A percentile compares a stretch with the other conserved stretches of the same genome.
Conservation (phyloP, 345 rosid genomes). For the Eucalyptus globulus region DNA sequence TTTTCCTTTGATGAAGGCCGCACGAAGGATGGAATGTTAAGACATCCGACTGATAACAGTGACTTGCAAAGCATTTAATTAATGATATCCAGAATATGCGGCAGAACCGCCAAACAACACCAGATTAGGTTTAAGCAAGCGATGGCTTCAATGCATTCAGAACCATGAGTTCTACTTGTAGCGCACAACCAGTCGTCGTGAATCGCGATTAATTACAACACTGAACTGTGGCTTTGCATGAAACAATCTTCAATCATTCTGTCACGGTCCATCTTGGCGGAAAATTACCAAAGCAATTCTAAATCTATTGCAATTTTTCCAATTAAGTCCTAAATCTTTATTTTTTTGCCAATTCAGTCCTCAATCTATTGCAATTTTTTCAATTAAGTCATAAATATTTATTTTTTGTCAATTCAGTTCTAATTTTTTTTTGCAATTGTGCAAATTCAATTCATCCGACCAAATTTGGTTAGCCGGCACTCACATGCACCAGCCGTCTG, state of each 20-base stretch:
- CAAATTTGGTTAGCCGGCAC: accelerated
- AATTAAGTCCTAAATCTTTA: too few species aligned
- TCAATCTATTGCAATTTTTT: too few species aligned
- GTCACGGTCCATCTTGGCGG: not conserved
- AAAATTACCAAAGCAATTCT: too few species aligned
- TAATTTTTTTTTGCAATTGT: too few species aligned
- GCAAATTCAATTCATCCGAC: accelerated
- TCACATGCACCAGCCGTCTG: too few species aligned
- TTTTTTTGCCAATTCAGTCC: too few species aligned
- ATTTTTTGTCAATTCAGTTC: accelerated
- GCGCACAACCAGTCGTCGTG: not conserved
- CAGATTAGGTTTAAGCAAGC: not conserved
- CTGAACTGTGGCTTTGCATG: not conserved
- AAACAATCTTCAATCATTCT: not conserved
- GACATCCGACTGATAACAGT: not conserved
- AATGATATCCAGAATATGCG: not conserved
- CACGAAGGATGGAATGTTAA: too few species aligned
- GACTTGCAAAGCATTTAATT: not conserved
- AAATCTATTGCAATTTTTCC: too few species aligned
- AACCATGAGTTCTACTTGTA: not conserved
- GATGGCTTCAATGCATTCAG: not conserved
- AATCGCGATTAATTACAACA: not conserved
- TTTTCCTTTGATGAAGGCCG: too few species aligned
- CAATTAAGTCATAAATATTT: too few species aligned
- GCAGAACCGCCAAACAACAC: not conserved